Conservation (phyloP, 345 rosid species). For the Eucalyptus victrix region DNA sequence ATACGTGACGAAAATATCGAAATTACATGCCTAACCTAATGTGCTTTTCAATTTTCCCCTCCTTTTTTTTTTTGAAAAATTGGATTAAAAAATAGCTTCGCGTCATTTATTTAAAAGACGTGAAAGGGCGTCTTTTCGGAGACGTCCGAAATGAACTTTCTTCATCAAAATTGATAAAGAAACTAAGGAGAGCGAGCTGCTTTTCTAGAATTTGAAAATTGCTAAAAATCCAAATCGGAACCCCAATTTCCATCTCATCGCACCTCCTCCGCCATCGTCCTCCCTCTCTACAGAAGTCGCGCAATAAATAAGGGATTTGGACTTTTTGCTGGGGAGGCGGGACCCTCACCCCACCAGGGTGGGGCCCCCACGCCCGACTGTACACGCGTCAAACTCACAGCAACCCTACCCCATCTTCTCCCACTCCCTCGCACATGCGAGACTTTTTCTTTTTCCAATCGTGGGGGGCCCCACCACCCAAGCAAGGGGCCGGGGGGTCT, state of each 20-base stretch:
- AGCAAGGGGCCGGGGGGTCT: background rate
- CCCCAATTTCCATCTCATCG: no score
- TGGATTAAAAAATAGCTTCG: no score
- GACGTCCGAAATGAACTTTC: background rate
- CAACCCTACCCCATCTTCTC: background rate
- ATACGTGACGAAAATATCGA: background rate
- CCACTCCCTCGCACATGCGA: background rate
- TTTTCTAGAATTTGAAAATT: no score
- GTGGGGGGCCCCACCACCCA: background rate
- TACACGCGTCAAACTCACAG: constrained; percentile 3
- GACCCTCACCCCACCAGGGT: no score
- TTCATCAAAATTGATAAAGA: no score
- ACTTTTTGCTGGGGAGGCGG: background rate
- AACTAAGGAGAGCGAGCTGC: no score
- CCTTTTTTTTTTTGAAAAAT: no score
- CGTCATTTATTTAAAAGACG: no score
- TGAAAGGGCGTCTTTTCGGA: background rate
- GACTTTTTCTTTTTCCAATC: no score
- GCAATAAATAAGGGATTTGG: background rate
- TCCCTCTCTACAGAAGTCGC: background rate
- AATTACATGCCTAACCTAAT: background rate
- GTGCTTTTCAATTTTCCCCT: background rate
- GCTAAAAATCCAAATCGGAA: no score
- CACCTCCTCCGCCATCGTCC: no score
- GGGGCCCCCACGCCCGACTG: background rate